Percentiles rank a stretch among this genome's conserved stretches.
Evolutionary conservation across 306 rosid species (phyloP).

Genomic region (Purshia tridentata): DNA sequence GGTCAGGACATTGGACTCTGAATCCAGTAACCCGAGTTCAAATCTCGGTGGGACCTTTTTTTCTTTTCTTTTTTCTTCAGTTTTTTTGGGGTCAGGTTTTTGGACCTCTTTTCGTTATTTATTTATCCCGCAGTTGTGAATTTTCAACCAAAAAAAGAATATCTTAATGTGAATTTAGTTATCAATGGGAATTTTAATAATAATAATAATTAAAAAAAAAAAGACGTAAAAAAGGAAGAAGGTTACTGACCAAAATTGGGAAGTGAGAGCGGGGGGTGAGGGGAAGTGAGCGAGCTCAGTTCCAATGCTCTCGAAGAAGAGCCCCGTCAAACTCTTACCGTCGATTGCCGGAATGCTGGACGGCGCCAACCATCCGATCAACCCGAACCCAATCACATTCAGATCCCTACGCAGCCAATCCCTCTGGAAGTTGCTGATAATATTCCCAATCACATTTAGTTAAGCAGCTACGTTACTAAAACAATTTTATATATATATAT

Average conservation of each 20-base stretch:
- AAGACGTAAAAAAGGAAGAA: no score
- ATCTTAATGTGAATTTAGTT: no score
- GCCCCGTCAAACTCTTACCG: conserved; percentile 84
- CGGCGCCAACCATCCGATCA: conserved; percentile 91
- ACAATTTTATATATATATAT: no score
- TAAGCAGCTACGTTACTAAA: no score
- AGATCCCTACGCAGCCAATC: conserved; percentile 79
- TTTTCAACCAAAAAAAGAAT: no score
- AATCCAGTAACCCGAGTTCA: conserved; percentile 57
- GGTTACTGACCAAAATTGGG: conserved; percentile 65
- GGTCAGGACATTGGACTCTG: conserved; percentile 73
- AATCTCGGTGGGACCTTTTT: conserved; percentile 64
- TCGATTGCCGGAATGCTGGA: conserved; percentile 80
- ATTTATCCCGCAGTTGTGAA: no score
- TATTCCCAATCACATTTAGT: background rate
- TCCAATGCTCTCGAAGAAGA: conserved; percentile 93
- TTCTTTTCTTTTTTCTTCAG: background rate
- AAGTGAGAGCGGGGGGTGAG: conserved; percentile 78
- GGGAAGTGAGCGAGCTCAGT: conserved; percentile 93
- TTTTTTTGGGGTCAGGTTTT: no score
- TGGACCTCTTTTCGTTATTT: no score
- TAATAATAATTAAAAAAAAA: no score
- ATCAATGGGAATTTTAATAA: no score
- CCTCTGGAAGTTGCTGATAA: conserved; percentile 58
- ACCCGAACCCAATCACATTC: conserved; percentile 89